Base-by-base conservation (phyloP, 805 yeast genomes). In the Yamadazyma insecticola region DNA sequence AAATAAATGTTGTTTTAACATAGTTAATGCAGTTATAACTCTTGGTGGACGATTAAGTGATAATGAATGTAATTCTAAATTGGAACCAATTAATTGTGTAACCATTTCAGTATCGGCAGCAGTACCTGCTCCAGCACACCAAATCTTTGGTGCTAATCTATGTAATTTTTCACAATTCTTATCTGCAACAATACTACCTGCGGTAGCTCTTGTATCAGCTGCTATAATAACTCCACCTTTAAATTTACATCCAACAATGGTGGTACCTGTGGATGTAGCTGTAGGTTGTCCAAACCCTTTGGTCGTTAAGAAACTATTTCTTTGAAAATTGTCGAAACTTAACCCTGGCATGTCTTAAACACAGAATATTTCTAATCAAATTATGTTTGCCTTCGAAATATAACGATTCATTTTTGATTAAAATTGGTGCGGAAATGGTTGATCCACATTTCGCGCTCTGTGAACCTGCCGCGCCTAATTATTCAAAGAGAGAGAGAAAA, bases 41-140 rank as follows among this genome's bases (percentile, higher is more conserved):
- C 98, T 72, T 26, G 98, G 97, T 47, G 79, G 77, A 46, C 97
- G 78, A 38, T 78, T 78, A 20, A 90, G 79, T 48, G 82, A 78
- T 61, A 88, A 67, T 6, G 94, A 70, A 59, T 90, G 98, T 40
- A 92, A 68, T 61, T 92, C 98, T 43, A 92, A 67, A 56, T 90
- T 89, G 22, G 96, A 85, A 22, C 87, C 77, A 45, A 88, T 88
- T 52, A 92, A 70, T 58, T 88, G 96, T 4, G 98, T 92, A 23
- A 92, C 97, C 78, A 88, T 87, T 58, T 92, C 97, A 9, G 97
- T 92, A 57, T 92, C 98, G 6, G 98, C 97, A 18, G 98, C 98
- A n/a, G 98, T 92, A 59, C 98, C 98, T 3, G 98, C 98, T 51
- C 98, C 98, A 31, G 98, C 98, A 78, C 98, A 90, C 97, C 97